Conservation (phyloP, 169 alveolate genomes). For the Plasmodium blacklocki region DNA sequence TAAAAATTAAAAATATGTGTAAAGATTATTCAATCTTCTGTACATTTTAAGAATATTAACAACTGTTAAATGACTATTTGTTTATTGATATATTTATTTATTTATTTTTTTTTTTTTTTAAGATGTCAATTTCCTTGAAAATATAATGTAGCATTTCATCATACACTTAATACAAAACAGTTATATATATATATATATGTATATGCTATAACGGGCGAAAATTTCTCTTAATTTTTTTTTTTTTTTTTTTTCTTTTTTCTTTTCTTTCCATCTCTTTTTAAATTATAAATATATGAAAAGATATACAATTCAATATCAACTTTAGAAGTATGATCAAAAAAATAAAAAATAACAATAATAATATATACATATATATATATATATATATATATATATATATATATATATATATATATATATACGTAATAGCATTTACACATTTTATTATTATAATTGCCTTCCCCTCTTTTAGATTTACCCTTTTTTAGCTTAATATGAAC, state of each 20-base stretch:
- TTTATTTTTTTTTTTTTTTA: no score
- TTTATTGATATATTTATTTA: no score
- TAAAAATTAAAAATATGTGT: no score
- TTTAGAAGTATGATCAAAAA: background rate
- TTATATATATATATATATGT: background rate
- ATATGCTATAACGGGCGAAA: background rate
- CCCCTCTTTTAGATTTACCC: background rate
- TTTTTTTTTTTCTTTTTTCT: background rate
- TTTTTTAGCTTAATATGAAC: constrained; percentile 14
- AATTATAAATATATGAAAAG: background rate
- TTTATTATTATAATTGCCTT: background rate
- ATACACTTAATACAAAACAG: no score
- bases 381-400: background rate
- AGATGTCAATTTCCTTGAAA: no score
- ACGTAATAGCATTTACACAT: background rate
- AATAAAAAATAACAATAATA: constrained; percentile 1
- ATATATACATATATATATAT: no score
- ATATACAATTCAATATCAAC: background rate
- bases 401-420: background rate
- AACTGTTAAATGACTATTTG: no score
- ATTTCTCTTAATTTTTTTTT: no score
- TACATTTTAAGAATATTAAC: no score
- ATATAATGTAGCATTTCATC: no score
- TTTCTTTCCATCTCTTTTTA: background rate
- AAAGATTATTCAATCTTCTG: no score